Percentiles rank a stretch among this genome's conserved stretches.
Evolutionary conservation across 1,284 basidiomycete species (phyloP).

Genomic region (Pterulicium gracile): DNA sequence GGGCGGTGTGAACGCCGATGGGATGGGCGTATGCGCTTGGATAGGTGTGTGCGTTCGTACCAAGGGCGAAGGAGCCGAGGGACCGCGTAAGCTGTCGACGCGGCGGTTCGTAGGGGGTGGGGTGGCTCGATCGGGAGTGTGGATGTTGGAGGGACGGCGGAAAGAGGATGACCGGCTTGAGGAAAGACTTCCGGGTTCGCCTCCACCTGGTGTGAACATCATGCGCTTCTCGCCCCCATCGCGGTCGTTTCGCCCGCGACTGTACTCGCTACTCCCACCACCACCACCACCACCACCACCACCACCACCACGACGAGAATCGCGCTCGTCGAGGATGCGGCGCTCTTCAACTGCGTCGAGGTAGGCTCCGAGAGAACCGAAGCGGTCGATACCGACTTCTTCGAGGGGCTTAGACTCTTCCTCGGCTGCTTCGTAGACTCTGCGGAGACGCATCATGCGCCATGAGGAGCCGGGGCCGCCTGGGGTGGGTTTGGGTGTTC

Average conservation of each 20-base stretch:
- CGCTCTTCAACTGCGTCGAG: conserved; percentile 84
- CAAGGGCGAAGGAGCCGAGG: conserved; percentile 37
- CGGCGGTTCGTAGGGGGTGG: conserved; percentile 28
- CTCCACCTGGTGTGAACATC: conserved; percentile 49
- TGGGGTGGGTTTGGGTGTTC: conserved; percentile 47
- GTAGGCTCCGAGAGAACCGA: conserved; percentile 77
- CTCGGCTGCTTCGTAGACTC: conserved; percentile 83
- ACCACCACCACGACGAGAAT: conserved; percentile 37
- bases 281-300: conserved; percentile 25
- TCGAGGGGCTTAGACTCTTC: conserved; percentile 72
- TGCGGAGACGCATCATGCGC: conserved; percentile 94
- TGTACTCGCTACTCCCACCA: conserved; percentile 21
- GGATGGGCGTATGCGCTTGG: conserved; percentile 86
- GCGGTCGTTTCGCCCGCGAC: conserved; percentile 18
- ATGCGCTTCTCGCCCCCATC: conserved; percentile 43
- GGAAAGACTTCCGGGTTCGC: conserved; percentile 44
- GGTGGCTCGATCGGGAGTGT: conserved; percentile 34
- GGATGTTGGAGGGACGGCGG: conserved; percentile 58
- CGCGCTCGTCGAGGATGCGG: conserved; percentile 74
- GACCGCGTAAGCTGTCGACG: conserved; percentile 20
- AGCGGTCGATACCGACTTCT: conserved; percentile 83
- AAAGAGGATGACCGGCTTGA: conserved; percentile 74
- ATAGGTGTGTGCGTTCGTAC: conserved; percentile 46
- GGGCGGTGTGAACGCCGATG: conserved; percentile 79
- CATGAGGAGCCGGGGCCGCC: conserved; percentile 91